phyloP scores from a whole-genome alignment of 768 basidiomycete species.

The Tephrocybe sp. region DNA sequence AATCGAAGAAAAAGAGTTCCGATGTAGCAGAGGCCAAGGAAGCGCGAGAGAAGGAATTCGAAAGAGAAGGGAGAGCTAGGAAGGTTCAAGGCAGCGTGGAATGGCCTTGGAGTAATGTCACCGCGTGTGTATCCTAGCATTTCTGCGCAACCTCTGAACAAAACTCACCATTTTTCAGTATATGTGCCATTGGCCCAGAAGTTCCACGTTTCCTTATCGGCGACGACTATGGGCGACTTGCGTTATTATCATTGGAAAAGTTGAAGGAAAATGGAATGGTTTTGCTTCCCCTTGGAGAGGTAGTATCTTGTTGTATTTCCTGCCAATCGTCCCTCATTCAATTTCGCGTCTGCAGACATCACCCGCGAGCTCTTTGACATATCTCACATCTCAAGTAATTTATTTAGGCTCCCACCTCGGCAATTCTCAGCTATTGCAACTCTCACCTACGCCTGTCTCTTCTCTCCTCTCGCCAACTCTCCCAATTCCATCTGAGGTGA shows the following conservation, averaged over 20 bases:
- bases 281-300: conserved; percentile 71
- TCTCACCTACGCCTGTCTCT: conserved; percentile 47
- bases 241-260: conserved; percentile 55
- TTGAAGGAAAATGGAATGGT: conserved; percentile 41
- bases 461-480: conserved; percentile 41
- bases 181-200: conserved; percentile 47
- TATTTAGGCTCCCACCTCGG: conserved; percentile 83
- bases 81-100: conserved; percentile 55
- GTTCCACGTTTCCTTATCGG: conserved; percentile 56
- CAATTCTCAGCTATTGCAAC: conserved; percentile 72
- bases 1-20: conserved; percentile 46
- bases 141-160: not conserved
- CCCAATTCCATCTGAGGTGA: conserved; percentile 47
- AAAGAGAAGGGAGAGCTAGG: conserved; percentile 48
- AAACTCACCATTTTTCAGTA: conserved; percentile 24
- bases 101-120: conserved; percentile 77
- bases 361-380: conserved; percentile 65
- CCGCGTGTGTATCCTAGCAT: conserved; percentile 45
- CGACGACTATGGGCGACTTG: conserved; percentile 69
- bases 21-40: conserved; percentile 38
- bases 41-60: conserved; percentile 56
- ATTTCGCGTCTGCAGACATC: conserved; percentile 49
- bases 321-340: not conserved
- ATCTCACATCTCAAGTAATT: conserved; percentile 65
- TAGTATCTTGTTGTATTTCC: conserved; percentile 23